A percentile compares a stretch with the other conserved stretches of the same genome.
These are phyloP conservation scores for Cyclanthera cordifolia DNA, from an alignment of 306 rosid genomes.

Conservation along the genomic window DNA sequence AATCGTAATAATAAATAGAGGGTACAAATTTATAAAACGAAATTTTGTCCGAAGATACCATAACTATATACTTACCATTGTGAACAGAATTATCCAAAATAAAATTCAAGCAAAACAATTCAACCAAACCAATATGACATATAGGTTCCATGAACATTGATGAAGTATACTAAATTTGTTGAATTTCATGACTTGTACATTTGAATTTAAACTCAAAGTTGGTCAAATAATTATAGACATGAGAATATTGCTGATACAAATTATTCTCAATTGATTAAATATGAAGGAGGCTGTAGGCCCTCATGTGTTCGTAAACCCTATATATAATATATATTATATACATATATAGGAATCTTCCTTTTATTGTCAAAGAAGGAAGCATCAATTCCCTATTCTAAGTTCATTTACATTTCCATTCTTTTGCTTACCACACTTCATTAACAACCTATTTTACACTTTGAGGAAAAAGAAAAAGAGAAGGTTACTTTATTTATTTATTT, in stretches of 20 bases:
- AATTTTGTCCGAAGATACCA: too few species aligned
- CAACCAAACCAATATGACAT: not conserved
- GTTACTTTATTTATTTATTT: too few species aligned
- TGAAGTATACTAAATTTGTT: not conserved
- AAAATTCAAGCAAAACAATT: too few species aligned
- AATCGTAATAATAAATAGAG: too few species aligned
- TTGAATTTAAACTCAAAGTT: not conserved
- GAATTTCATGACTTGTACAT: not conserved
- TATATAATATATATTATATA: not conserved
- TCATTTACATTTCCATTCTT: not conserved
- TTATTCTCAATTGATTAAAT: not conserved
- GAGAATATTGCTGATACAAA: not conserved
- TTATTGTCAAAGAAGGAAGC: slow-evolving; percentile 82
- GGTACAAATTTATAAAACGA: too few species aligned
- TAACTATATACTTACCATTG: too few species aligned
- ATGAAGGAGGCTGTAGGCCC: too few species aligned
- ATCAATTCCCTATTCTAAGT: slow-evolving; percentile 52
- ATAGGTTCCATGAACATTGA: not conserved
- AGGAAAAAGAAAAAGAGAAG: too few species aligned
- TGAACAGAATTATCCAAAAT: too few species aligned
- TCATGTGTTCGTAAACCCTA: too few species aligned
- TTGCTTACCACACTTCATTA: not conserved
- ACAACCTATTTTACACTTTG: not conserved
- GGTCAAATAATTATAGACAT: not conserved
- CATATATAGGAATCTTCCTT: slow-evolving; percentile 49